These are phyloP conservation scores for Gryganskiella cystojenkinii DNA, from an alignment of 192 early-diverging fungal genomes.

Conservation along the genomic window DNA sequence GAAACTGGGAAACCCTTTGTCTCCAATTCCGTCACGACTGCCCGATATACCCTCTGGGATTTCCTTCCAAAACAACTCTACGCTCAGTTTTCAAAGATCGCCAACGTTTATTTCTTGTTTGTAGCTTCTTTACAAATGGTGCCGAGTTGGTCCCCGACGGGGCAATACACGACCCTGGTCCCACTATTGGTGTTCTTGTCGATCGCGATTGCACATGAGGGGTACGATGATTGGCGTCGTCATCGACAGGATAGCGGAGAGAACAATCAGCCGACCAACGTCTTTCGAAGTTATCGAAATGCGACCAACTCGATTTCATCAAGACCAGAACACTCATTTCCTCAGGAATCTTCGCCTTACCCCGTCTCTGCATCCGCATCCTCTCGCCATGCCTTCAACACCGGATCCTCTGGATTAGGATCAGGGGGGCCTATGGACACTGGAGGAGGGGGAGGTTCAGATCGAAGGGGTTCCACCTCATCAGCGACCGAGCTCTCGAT, in stretches of 20 bases:
- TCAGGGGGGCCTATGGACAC: too few relatives aligned
- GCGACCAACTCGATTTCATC: slow-evolving; percentile 60
- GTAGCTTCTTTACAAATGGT: slow-evolving; percentile 68
- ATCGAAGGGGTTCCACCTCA: too few relatives aligned
- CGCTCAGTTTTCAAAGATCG: slow-evolving; percentile 76
- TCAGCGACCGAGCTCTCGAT: slow-evolving; percentile 32
- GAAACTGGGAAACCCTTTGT: slow-evolving; percentile 60
- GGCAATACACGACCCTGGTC: slow-evolving; percentile 80
- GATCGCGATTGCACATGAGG: slow-evolving; percentile 83
- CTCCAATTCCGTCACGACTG: slow-evolving; percentile 69
- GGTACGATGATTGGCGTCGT: slow-evolving; percentile 76
- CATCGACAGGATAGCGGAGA: slow-evolving; percentile 73
- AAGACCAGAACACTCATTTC: slow-evolving; percentile 33
- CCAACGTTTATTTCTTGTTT: slow-evolving; percentile 77
- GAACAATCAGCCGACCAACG: slow-evolving; percentile 68
- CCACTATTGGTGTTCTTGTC: slow-evolving; percentile 80
- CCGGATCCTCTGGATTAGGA: too few relatives aligned
- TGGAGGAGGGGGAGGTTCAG: slow-evolving; percentile 23
- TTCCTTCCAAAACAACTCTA: slow-evolving; percentile 74
- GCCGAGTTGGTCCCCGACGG: slow-evolving; percentile 81
- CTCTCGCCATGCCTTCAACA: slow-evolving; percentile 54
- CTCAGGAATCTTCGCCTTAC: slow-evolving; percentile 56
- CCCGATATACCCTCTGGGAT: slow-evolving; percentile 66
- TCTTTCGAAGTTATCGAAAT: slow-evolving; percentile 62
- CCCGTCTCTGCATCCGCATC: slow-evolving; percentile 56